A percentile compares a stretch with the other conserved stretches of the same genome.
Evolutionary conservation across 164 flowering plant species (phyloP).

Genomic region (Umbellularia californica): DNA sequence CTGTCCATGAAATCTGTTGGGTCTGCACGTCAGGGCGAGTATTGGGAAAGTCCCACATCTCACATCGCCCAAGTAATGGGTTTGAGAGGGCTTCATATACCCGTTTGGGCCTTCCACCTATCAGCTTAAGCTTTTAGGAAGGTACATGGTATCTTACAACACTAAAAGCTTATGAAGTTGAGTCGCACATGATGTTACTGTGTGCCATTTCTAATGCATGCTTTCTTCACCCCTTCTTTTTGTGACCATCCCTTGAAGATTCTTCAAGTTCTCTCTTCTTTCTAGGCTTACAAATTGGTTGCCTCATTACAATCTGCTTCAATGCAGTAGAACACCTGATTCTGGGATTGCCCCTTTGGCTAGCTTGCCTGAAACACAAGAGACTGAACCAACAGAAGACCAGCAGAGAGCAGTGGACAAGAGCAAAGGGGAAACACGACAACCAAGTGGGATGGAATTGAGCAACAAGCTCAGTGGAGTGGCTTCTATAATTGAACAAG

Average conservation of each 20-base stretch:
- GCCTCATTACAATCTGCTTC: not conserved
- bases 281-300: not conserved
- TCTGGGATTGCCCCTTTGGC: not conserved
- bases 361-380: conserved; percentile 4
- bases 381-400: not conserved
- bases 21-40: too few relatives aligned
- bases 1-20: too few relatives aligned
- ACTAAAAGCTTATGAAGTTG: not conserved
- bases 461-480: conserved; percentile 6
- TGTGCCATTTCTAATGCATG: not conserved
- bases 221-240: not conserved
- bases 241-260: not conserved
- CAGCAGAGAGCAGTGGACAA: not conserved
- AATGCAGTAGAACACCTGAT: not conserved
- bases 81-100: too few relatives aligned
- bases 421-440: not conserved
- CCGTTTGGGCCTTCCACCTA: too few relatives aligned
- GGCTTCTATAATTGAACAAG: conserved; percentile 9
- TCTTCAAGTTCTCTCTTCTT: not conserved
- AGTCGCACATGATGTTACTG: not conserved
- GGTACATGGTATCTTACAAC: too few relatives aligned
- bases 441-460: not conserved
- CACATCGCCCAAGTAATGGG: too few relatives aligned
- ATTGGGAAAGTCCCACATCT: too few relatives aligned
- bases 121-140: too few relatives aligned